Conservation (phyloP, 2,329 filamentous ascomycete species). For the Aphanocladium album region DNA sequence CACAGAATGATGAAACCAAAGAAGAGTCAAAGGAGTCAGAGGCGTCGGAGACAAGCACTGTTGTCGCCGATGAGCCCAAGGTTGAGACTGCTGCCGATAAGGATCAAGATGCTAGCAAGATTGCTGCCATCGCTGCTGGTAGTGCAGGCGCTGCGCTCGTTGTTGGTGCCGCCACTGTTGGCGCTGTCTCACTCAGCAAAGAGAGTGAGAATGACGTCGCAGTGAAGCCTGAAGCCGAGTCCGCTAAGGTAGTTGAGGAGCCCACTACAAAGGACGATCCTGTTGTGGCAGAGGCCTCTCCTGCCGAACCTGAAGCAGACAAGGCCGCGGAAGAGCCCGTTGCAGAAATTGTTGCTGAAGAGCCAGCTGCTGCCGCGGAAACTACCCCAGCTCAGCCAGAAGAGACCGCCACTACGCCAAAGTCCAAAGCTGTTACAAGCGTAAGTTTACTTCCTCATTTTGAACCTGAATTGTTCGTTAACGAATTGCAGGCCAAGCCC, state of each 20-base stretch:
- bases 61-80: slow-evolving; percentile 10
- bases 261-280: background rate
- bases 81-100: background rate
- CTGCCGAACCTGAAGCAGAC: background rate
- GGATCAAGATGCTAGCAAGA: background rate
- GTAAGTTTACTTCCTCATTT: background rate
- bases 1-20: background rate
- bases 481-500: slow-evolving; percentile 9
- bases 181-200: background rate
- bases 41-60: slow-evolving; percentile 7
- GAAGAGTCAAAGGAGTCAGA: slow-evolving; percentile 12
- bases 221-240: background rate
- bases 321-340: background rate
- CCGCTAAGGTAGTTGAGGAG: background rate
- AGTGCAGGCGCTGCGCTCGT: background rate
- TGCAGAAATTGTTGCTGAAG: background rate
- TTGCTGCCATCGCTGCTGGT: slow-evolving; percentile 1
- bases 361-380: background rate
- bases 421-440: background rate
- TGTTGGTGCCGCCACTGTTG: background rate
- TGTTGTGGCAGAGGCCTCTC: background rate
- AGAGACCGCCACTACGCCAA: background rate
- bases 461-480: background rate
- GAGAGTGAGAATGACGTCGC: background rate
- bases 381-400: background rate